phyloP scores from a whole-genome alignment of 2,329 filamentous ascomycete species.

The Trichophyton rubrum region DNA sequence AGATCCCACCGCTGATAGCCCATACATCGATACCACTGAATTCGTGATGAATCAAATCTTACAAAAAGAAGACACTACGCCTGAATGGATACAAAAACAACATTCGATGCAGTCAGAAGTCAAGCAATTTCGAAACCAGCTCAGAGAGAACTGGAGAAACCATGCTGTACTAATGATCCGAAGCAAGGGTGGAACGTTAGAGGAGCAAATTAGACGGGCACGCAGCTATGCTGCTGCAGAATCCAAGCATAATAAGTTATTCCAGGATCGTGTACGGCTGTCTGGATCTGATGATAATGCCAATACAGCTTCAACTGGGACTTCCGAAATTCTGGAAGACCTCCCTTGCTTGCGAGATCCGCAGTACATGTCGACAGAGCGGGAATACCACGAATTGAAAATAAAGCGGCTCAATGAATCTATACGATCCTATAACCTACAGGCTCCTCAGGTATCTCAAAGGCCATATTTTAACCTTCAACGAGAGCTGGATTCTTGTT shows the following conservation, averaged over 20 bases:
- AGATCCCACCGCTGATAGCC: constrained; percentile 71
- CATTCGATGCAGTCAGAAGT: constrained; percentile 67
- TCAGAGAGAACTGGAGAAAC: constrained; percentile 72
- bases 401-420: constrained; percentile 67
- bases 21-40: constrained; percentile 91
- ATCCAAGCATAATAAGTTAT: constrained; percentile 6
- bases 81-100: constrained; percentile 98
- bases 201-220: constrained; percentile 60
- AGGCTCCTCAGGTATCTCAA: constrained; percentile 83
- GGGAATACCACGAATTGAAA: constrained; percentile 61
- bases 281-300: neutral
- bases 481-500: constrained; percentile 69
- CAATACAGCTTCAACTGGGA: constrained; percentile 5
- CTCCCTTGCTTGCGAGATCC: constrained; percentile 62
- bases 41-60: constrained; percentile 99
- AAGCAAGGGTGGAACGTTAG: constrained; percentile 59
- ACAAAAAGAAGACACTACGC: constrained; percentile 85
- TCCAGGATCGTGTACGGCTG: neutral
- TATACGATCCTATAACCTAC: constrained; percentile 82
- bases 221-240: constrained; percentile 61
- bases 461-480: constrained; percentile 82
- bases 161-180: constrained; percentile 70
- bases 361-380: constrained; percentile 60
- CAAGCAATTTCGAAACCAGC: constrained; percentile 56
- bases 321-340: constrained; percentile 23